Conservation (phyloP, 148 eudicot genomes). For the Rhododendron mucronatum region DNA sequence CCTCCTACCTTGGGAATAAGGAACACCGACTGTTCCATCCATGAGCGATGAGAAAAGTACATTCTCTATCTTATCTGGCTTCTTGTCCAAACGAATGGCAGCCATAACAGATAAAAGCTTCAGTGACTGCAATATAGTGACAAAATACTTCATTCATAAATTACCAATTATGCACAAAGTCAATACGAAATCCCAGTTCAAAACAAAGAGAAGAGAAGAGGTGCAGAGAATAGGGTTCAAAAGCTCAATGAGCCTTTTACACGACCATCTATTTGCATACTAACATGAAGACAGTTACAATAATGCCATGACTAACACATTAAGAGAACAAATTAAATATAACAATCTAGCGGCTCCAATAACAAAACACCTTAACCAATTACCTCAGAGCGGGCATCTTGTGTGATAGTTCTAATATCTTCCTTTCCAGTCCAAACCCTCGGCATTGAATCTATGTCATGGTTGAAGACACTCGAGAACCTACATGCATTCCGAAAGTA, state of each 20-base stretch:
- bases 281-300: not conserved
- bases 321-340: not conserved
- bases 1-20: constrained; percentile 6
- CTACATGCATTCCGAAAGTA: constrained; percentile 15
- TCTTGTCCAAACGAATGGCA: constrained; percentile 42
- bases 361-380: not conserved
- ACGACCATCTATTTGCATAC: not conserved
- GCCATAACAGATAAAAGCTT: constrained; percentile 43
- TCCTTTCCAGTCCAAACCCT: constrained; percentile 55
- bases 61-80: constrained; percentile 29
- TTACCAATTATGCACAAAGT: not conserved
- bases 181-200: not conserved
- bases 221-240: not conserved
- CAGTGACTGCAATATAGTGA: constrained; percentile 30
- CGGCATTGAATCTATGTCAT: constrained; percentile 47
- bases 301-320: not conserved
- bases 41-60: constrained; percentile 26
- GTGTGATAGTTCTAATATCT: constrained; percentile 40
- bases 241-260: not conserved
- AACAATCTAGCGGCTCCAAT: not conserved
- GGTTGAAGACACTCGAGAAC: constrained; percentile 36
- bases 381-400: constrained; percentile 40
- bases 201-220: not conserved
- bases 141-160: not conserved
- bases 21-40: constrained; percentile 16